Evolutionary conservation across 202 grass and related monocot genomes (phyloP), one percentile per base, ranked within the genome.

Genomic region (Carex sylvatica): DNA sequence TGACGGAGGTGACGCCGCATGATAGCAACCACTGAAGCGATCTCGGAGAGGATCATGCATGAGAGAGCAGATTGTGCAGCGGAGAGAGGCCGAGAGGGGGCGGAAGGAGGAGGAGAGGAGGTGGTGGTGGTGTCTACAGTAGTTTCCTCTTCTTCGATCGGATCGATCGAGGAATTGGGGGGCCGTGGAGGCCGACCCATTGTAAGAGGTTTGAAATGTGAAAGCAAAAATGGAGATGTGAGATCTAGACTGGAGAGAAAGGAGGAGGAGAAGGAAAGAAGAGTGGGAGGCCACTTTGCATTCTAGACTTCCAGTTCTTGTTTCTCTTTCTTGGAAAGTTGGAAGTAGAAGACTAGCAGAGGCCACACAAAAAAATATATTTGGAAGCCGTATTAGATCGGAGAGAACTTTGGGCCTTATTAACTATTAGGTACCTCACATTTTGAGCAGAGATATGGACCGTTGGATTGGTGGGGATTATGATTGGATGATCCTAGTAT

Each of bases 31-130:
- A 95, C 91, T 35, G 93, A 63, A 85, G 92, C 91, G 42, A 91
- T 93, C 89, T 95, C 86, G 13, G 96, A 81, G 36, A 88, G 88
- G 83, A 99, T 88, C 59, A 90, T 82, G 91, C 91, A 96, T 60
- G 96, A 88, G 15, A 95, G 83, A 22, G 82, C 89, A 7, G 92
- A 87, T 11, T 47, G 46, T 30, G 58, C 65, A 0, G 62, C 35
- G 24, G 59, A 47, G 65, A n/a, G 15, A 19, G 51, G 42, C 6
- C 83, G 15, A 59, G 83, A 65, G 5, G 83, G 62, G 12, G 87
- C 78, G 31, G n/a, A 7, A 9, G 18, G 2, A 18, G 23, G 15
- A 40, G 69, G 30, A 66, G 81, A 78, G 42, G 79, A 66, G 83
- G 82, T 79, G 52, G 79, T 73, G 83, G 82, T 79, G 56, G 67